Evolutionary conservation across 257 asterid species (phyloP).

Genomic region (Cordia subcordata): DNA sequence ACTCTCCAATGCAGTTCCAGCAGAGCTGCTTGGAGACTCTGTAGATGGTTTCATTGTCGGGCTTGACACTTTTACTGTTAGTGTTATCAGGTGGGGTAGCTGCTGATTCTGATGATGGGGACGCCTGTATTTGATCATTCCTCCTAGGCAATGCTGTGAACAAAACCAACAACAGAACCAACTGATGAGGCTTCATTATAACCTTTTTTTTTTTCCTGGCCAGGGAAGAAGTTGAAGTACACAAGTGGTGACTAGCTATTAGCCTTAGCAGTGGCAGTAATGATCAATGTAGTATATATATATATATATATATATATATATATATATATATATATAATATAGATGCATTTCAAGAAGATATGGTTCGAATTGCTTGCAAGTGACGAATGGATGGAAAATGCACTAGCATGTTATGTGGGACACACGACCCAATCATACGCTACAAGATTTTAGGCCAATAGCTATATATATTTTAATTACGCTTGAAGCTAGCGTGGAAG

Average conservation of each 20-base stretch:
- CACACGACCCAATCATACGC: no score
- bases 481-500: no score
- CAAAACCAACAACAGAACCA: background rate
- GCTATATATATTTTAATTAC: no score
- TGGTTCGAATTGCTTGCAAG: no score
- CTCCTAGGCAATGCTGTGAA: background rate
- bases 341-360: no score
- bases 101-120: constrained; percentile 4
- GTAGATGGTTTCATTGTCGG: constrained; percentile 16
- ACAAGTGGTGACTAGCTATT: background rate
- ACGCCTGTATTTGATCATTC: background rate
- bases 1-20: constrained; percentile 14
- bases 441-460: no score
- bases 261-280: background rate
- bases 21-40: constrained; percentile 12
- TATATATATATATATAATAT: no score
- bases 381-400: no score
- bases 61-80: background rate
- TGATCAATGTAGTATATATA: background rate
- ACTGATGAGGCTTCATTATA: constrained; percentile 3
- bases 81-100: background rate
- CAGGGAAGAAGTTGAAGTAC: background rate
- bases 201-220: background rate
- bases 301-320: no score
- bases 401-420: no score